Evolutionary conservation across 1,284 basidiomycete genomes (phyloP), one percentile per base, ranked within the genome.

Genomic region (Neolentinus lepideus): DNA sequence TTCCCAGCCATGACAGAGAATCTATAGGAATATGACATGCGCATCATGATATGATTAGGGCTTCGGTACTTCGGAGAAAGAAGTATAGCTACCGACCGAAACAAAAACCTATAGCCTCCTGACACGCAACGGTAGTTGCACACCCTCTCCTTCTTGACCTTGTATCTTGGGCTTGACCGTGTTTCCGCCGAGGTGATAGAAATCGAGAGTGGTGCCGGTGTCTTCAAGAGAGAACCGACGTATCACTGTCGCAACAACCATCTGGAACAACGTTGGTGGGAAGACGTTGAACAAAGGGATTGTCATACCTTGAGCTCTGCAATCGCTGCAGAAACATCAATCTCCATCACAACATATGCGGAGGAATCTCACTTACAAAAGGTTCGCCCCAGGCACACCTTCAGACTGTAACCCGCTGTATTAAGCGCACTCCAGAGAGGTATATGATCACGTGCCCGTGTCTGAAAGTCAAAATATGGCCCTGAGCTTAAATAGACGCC

Each of bases 221-320:
- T 53, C 54, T 12, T 58, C 54, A 14, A 64, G 56, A 3, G 35
- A 22, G 52, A 63, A 63, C 8, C 47, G 48, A 22, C 56, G 58
- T 29, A 63, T 33, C 36, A 62, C 46, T 10, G 57, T 35, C 11
- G 60, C 26, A 1, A 58, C 47, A 4, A 61, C 56, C 11, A 54
- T 31, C 25, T n/a, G 46, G 36, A 19, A 53, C 14, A 50, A 16
- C 12, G 4, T 12, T 21, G 27, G n/a, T 16, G 4, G 16, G 8
- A 43, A 21, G 8, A 16, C 38, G 19, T 43, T 6, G 16, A 43
- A 31, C 29, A 31, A 31, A n/a, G 38, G 38, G 38, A n/a, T 4
- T n/a, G 58, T 26, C 51, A 21, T 47, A 59, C 62, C 61, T 64
- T 64, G 54, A 64, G 55, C 43, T 64, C 62, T 3, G 62, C 62